Evolutionary conservation across 2,329 filamentous ascomycete genomes (phyloP), one percentile per base, ranked within the genome.

Genomic region (Geosmithia flava): DNA sequence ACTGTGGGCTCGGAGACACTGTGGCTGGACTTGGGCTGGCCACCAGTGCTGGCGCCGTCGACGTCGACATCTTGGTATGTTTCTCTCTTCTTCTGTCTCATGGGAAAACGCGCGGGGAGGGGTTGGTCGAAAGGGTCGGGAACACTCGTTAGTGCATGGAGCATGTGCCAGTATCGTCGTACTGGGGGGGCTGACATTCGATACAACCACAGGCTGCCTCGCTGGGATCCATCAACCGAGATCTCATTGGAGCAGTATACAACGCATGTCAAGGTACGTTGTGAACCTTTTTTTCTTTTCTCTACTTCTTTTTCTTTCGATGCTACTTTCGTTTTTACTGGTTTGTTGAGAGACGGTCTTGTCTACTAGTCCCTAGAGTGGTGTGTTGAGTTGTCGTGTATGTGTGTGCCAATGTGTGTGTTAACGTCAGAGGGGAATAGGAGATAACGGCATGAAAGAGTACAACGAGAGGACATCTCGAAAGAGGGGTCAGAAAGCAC

Each of bases 21-120:
- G 74, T 97, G 37, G 68, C 66, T 49, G 63, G 72, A 10, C 71
- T 95, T 16, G 79, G 81, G 1, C 68, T 91, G 43, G 62, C 67
- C 48, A 78, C 76, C 3, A 16, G 33, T 11, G 60, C 68, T 2
- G 62, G 67, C 6, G 65, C 72, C 2, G 56, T 91, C 15, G 74
- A 85, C 47, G 62, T 95, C 37, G 88, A 95, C 62, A 85, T 85
- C 53, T 72, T 89, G 48, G 81, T 83, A 65, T 56, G 77, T 37
- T 11, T 37, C 33, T 37, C 33, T 37, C 33, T 37, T 11, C 15
- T 37, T 16, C 33, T 37, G 10, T 37, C 15, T 16, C 33, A n/a
- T n/a, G n/a, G n/a, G 33, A 11, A 11, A 3, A 37, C 3, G 33
- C 11, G 33, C 11, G 33, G 6, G 33, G 33, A 13, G 33, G 33